Conservation (phyloP, 345 rosid genomes). For the Salix caprea region DNA sequence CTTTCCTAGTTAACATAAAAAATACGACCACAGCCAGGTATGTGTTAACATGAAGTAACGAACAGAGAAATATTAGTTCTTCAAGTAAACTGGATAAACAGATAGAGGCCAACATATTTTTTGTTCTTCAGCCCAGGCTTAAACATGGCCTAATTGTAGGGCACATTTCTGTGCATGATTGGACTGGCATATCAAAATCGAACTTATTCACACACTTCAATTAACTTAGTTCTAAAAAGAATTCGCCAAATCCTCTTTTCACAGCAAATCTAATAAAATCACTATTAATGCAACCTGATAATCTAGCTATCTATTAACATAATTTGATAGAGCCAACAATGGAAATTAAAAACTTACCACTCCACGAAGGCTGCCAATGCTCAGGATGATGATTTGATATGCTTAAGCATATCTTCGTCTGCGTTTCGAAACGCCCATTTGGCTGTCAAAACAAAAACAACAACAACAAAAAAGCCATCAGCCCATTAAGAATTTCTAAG, state of each 20-base stretch:
- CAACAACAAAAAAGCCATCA: not conserved
- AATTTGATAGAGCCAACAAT: not conserved
- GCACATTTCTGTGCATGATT: too few relatives aligned
- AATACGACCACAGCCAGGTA: not conserved
- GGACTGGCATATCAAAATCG: not conserved
- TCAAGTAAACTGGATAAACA: not conserved
- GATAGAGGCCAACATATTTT: not conserved
- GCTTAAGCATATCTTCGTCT: conserved; percentile 92
- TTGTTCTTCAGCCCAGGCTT: not conserved
- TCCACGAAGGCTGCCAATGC: conserved; percentile 99
- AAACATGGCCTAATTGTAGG: not conserved
- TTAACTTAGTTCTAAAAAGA: not conserved
- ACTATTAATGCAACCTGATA: not conserved
- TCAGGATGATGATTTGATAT: conserved; percentile 97
- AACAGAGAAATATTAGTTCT: not conserved
- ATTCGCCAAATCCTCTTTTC: not conserved
- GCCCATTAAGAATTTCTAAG: not conserved
- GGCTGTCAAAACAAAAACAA: conserved; percentile 43
- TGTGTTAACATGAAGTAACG: not conserved
- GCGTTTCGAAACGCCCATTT: conserved; percentile 89
- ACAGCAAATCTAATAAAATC: not conserved
- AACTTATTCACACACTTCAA: not conserved
- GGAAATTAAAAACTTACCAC: conserved; percentile 48
- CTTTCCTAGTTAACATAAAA: not conserved
- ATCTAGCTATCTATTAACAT: not conserved